Base-by-base conservation (phyloP, 2,329 filamentous ascomycete genomes). In the Seiridium cupressi region DNA sequence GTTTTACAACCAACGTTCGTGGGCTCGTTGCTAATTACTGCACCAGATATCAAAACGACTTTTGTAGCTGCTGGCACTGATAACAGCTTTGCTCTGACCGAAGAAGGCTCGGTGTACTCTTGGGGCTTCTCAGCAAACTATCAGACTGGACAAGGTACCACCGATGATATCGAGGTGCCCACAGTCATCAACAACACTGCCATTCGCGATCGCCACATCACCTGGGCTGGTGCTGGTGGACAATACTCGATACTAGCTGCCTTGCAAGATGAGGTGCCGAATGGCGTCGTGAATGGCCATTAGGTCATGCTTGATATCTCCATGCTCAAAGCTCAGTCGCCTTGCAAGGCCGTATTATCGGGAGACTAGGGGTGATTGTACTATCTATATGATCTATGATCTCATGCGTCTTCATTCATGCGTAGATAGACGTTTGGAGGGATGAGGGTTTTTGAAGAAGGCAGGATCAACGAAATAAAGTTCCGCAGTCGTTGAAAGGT, bases 131-230 rank as follows among this genome's bases (percentile, higher is more conserved):
- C 85, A 10, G 86, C 85, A 51, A 92, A 89, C 69, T 93, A 92
- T 74, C 91, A 94, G 77, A 92, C 90, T 3, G 91, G 91, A 9
- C 88, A 88, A 67, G 91, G 90, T 47, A 88, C 83, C 1, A 86
- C 86, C n/a, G 91, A 95, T 55, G 92, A 97, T 67, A 84, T 97
- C 36, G 83, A 89, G 66, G 81, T 85, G 32, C 92, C 93, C 0
- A 95, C 90, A 0, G 69, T 89, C 54, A 91, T 97, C 59, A 90
- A 96, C 69, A 97, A 97, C 78, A 90, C 88, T 10, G 93, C 92
- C 47, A 85, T 95, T 35, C 84, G 87, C 36, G 91, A 86, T 47
- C 88, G 89, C 76, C 87, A 88, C 73, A 81, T 97, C 48, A 82
- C 87, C 40, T 92, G 84, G 76, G 91, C 90, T n/a, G 91, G 91